phyloP scores from a whole-genome alignment of 352 stramenopile genomes.

The Phytopythium mirpurense region DNA sequence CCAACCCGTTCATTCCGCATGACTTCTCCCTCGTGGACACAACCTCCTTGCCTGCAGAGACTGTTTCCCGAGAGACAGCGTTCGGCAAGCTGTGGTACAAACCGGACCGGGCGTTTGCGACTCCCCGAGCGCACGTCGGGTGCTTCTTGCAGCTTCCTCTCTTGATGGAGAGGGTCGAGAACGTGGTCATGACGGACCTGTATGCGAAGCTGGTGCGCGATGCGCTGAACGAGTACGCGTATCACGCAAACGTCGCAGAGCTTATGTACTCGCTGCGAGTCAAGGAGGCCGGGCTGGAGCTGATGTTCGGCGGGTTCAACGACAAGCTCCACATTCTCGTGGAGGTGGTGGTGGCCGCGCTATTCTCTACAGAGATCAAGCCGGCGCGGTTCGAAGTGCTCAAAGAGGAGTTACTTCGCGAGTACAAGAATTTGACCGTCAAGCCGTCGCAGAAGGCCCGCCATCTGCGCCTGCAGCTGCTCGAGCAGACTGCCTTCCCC shows the following conservation, averaged over 20 bases:
- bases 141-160: constrained; percentile 51
- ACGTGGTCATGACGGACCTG: constrained; percentile 43
- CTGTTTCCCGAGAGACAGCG: constrained; percentile 24
- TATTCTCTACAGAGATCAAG: constrained; percentile 45
- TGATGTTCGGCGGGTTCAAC: constrained; percentile 74
- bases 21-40: constrained; percentile 57
- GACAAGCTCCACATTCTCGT: constrained; percentile 67
- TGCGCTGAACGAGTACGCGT: constrained; percentile 66
- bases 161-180: constrained; percentile 28
- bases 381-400: constrained; percentile 55
- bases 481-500: constrained; percentile 47
- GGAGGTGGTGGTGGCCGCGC: constrained; percentile 45
- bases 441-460: constrained; percentile 59
- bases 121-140: constrained; percentile 49
- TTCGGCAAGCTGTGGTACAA: constrained; percentile 69
- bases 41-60: constrained; percentile 12
- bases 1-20: constrained; percentile 66
- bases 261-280: constrained; percentile 64
- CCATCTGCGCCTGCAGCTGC: constrained; percentile 55
- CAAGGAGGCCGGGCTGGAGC: constrained; percentile 56
- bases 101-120: constrained; percentile 48
- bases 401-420: constrained; percentile 63
- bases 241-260: constrained; percentile 68
- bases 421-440: constrained; percentile 57
- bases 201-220: constrained; percentile 64